These are phyloP conservation scores for Isabelozyma gotoi DNA, from an alignment of 805 yeast species.

Conservation along the genomic window DNA sequence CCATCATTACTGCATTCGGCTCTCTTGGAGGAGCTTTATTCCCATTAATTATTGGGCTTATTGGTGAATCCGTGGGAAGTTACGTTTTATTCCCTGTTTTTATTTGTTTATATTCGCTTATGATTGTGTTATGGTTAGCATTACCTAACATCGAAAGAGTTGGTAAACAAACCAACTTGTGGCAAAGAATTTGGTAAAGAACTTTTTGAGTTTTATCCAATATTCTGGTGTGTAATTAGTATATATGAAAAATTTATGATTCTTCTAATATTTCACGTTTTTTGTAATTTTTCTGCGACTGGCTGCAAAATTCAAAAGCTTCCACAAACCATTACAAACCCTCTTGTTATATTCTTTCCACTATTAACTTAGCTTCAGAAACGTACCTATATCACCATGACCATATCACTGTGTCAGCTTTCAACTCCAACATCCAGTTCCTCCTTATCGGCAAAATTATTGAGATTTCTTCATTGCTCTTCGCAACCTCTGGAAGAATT, in stretches of 20 bases:
- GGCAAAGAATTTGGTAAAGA: slow-evolving; percentile 1
- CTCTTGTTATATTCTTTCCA: no score
- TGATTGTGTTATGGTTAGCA: slow-evolving; percentile 21
- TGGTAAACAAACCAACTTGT: neutral
- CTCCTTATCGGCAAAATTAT: neutral
- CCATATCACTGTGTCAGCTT: neutral
- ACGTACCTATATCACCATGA: neutral
- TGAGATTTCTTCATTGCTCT: neutral
- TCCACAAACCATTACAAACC: no score
- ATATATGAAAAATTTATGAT: no score
- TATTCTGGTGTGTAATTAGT: no score
- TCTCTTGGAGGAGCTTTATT: slow-evolving; percentile 57
- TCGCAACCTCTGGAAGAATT: neutral
- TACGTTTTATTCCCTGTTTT: slow-evolving; percentile 51
- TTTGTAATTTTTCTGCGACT: neutral
- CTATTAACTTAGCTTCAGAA: neutral
- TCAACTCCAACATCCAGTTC: neutral
- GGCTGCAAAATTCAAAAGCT: neutral
- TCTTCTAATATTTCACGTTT: neutral
- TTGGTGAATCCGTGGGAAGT: slow-evolving; percentile 46
- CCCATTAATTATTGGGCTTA: slow-evolving; percentile 53
- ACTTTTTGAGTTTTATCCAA: no score
- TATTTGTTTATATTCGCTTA: slow-evolving; percentile 32
- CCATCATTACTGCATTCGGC: slow-evolving; percentile 56
- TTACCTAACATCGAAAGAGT: slow-evolving; percentile 11